A percentile compares a stretch with the other conserved stretches of the same genome.
Evolutionary conservation across 352 stramenopile genomes (phyloP).

Genomic region (Peronospora farinosa): DNA sequence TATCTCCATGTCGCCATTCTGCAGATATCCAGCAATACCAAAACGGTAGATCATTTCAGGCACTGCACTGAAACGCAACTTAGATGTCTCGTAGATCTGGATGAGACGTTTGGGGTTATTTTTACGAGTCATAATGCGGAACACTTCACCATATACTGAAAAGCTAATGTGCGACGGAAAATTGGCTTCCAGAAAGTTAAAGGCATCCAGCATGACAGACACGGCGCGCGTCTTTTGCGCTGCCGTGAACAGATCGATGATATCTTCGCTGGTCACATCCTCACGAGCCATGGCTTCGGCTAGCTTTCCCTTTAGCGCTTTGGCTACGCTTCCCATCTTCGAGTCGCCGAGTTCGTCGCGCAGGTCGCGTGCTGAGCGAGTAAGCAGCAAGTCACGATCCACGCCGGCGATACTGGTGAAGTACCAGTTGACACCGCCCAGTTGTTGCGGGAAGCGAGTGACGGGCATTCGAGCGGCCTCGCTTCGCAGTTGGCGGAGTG

Average conservation of each 20-base stretch:
- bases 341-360: constrained; percentile 30
- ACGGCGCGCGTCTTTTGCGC: constrained; percentile 44
- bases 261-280: constrained; percentile 38
- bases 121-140: constrained; percentile 42
- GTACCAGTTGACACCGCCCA: constrained; percentile 13
- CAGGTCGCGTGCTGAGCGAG: constrained; percentile 33
- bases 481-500: constrained; percentile 38
- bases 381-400: constrained; percentile 41
- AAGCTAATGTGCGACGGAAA: constrained; percentile 49
- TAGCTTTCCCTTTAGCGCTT: constrained; percentile 39
- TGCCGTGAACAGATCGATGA: constrained; percentile 49
- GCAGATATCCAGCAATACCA: constrained; percentile 51
- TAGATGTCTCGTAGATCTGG: constrained; percentile 42
- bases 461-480: constrained; percentile 10
- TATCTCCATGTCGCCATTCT: constrained; percentile 39
- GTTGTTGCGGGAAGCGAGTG: constrained; percentile 14
- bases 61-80: constrained; percentile 36
- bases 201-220: constrained; percentile 46
- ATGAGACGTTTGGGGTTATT: constrained; percentile 35
- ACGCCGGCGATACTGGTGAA: constrained; percentile 44
- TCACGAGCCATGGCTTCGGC: constrained; percentile 25
- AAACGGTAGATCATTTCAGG: constrained; percentile 73
- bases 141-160: constrained; percentile 56
- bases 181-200: constrained; percentile 39
- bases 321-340: constrained; percentile 30